Percentiles rank a stretch among this genome's conserved stretches.
Conservation (phyloP, 208 protist species). For the Leishmania amazonensis region DNA sequence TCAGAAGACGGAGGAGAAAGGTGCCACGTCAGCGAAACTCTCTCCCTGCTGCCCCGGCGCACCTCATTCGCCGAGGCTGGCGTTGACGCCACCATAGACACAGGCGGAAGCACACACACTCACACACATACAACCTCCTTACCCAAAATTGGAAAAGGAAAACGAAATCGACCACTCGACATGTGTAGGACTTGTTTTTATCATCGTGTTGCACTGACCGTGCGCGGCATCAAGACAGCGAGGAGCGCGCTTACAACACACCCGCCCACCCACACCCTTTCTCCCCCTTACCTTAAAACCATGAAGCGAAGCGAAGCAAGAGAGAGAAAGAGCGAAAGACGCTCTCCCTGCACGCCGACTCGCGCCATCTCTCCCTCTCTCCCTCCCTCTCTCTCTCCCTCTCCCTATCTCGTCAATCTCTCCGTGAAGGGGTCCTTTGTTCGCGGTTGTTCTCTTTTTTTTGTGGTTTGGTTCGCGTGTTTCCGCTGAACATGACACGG, state of each 20-base stretch:
- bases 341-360: not conserved
- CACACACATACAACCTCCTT: not conserved
- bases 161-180: not conserved
- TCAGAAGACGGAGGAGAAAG: not conserved
- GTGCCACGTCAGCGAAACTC: not conserved
- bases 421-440: not conserved
- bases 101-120: not conserved
- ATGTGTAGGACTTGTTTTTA: not conserved
- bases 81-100: not conserved
- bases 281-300: not conserved
- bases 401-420: not conserved
- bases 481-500: not conserved
- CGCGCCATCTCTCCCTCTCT: not conserved
- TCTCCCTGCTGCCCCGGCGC: not conserved
- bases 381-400: not conserved
- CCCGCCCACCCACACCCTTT: not conserved
- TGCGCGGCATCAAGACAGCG: too few species aligned
- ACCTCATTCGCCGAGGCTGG: not conserved
- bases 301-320: not conserved
- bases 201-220: not conserved
- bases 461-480: too few species aligned
- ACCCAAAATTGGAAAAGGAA: not conserved
- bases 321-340: not conserved
- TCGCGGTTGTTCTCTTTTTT: too few species aligned
- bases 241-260: too few species aligned